Evolutionary conservation across 495 filamentous ascomycete genomes (phyloP), one percentile per base, ranked within the genome.

Genomic region (Xylaria cubensis): DNA sequence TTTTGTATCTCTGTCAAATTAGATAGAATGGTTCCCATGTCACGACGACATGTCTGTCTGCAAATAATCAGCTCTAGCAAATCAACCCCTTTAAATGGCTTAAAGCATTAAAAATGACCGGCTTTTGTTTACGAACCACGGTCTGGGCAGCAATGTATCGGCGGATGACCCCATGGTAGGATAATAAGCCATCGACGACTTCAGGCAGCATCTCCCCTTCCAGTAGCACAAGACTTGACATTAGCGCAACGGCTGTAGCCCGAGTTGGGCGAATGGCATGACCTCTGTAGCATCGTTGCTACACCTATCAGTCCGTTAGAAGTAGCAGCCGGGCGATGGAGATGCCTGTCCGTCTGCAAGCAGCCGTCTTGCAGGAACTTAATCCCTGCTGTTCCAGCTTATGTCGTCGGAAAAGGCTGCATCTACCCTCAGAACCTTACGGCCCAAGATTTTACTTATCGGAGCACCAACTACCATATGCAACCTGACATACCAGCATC

Each of bases 201-300:
- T 71, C 69, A 71, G 69, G 69, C 48, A 64, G 62, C 69, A 71
- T 64, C 59, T 71, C 51, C 10, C 61, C 61, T 65, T n/a, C 69
- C 44, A 71, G 61, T 71, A 15, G 48, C 69, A 71, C 69, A 56
- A 44, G 42, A 58, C 5, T 53, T 70, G 41, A 70, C 68, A 63
- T 70, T 70, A 64, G 68, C 46, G 62, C 39, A 65, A 65, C 69
- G 46, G 69, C 50, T 41, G 48, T 58, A 65, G 62, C 48, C 46
- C 32, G 50, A 59, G 44, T 17, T 59, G 69, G 61, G 63, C 70
- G 63, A 72, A 67, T 72, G 53, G 26, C 63, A 41, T 29, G 44
- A 64, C 59, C 59, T 67, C 48, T 32, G 63, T 26, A 42, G 24
- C 70, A 67, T 66, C 70, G 53, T 64, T 32, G 58, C 69, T 63